Base-by-base conservation (phyloP, 169 alveolate species). In the Sarcocystis neurona region DNA sequence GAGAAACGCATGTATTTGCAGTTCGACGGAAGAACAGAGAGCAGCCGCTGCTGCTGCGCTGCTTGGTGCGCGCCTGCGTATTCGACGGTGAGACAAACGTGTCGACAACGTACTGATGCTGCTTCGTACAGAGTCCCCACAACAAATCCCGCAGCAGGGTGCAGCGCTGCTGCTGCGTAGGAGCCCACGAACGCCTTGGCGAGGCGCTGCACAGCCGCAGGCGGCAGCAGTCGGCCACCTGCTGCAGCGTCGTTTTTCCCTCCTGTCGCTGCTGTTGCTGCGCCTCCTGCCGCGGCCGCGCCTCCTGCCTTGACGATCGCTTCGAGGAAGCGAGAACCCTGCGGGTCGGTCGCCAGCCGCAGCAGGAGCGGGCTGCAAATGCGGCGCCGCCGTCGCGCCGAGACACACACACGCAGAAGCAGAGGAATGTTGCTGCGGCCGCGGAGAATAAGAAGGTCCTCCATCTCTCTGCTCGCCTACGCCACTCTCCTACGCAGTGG, bases 131-230 rank as follows among this genome's bases (percentile, higher is more conserved):
- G 18, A 41, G 88, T 37, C 8, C 75, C 48, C 32, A 70, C 39
- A 27, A 85, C 90, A 30, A 85, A 85, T 0, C 84, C 84, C n/a
- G 85, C 84, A 27, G 60, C 75, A 20, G 84, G 85, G 34, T 85
- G 72, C 12, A 85, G 56, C 37, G 88, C 88, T 5, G 72, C 50
- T 0, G 32, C 32, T 5, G 84, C 39, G 44, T 43, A 20, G 53
- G n/a, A 44, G 32, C 74, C 66, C 32, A 47, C 1, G 20, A 85
- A 85, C 27, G 58, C 18, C 44, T 50, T n/a, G 8, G 72, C 6
- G 70, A 85, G 47, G 2, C 72, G 78, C 18, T 46, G 75, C 1
- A 85, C 43, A 4, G 2, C n/a, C 10, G 72, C 47, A 5, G 27
- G 84, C 66, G 53, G 90, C 44, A 66, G 41, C 39, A 43, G 56